Conservation (phyloP, 192 early-diverging fungal genomes). For the Coemansia sp. region DNA sequence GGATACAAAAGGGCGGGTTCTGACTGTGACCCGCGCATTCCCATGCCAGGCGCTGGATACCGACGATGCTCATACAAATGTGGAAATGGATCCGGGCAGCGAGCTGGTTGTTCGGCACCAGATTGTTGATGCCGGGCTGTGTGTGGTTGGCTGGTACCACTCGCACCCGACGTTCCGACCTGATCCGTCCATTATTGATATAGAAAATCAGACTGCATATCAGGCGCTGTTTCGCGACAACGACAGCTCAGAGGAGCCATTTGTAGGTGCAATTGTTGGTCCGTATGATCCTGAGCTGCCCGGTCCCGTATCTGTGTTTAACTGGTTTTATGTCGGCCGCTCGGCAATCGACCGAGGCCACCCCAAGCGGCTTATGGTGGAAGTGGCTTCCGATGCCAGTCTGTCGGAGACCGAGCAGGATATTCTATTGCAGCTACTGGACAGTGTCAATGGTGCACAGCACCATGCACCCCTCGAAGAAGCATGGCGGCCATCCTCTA, state of each 20-base stretch:
- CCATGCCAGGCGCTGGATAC: constrained; percentile 76
- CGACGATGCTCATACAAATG: constrained; percentile 72
- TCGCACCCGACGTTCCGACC: constrained; percentile 88
- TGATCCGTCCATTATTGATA: constrained; percentile 84
- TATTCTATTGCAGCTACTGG: constrained; percentile 59
- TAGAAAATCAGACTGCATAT: constrained; percentile 85
- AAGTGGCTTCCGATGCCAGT: constrained; percentile 53
- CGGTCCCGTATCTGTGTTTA: constrained; percentile 74
- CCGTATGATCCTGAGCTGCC: constrained; percentile 82
- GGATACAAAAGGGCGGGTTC: constrained; percentile 54
- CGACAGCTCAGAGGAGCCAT: constrained; percentile 61
- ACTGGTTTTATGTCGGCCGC: constrained; percentile 81
- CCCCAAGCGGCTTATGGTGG: constrained; percentile 67
- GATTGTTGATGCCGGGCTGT: constrained; percentile 70
- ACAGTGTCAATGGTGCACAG: constrained; percentile 56
- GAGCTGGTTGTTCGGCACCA: constrained; percentile 72
- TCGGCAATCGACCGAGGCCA: constrained; percentile 59
- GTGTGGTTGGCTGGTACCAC: constrained; percentile 94
- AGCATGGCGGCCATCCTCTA: constrained; percentile 70
- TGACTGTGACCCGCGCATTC: constrained; percentile 66
- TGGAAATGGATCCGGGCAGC: constrained; percentile 86
- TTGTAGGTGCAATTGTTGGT: constrained; percentile 89
- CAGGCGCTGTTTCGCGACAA: constrained; percentile 75
- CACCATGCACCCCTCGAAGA: constrained; percentile 67
- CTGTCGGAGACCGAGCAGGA: constrained; percentile 56